phyloP scores from a whole-genome alignment of 108 stramenopile genomes.

The Nitzschia sp. region DNA sequence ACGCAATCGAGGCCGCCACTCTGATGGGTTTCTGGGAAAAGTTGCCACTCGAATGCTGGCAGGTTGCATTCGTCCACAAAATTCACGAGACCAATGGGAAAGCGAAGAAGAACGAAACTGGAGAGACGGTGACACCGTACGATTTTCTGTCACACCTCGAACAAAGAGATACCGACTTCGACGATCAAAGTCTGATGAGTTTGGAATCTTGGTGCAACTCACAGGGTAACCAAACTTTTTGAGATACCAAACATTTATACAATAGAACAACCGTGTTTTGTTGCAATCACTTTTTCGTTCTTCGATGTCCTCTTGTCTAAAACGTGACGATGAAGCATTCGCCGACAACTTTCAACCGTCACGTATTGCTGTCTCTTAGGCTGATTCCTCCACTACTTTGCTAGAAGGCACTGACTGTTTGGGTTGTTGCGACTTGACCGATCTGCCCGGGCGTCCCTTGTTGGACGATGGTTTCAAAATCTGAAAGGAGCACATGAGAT shows the following conservation, averaged over 20 bases:
- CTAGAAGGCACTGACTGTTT: no score
- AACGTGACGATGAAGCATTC: no score
- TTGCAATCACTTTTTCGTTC: no score
- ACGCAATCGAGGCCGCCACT: not conserved
- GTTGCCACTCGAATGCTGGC: constrained; percentile 6
- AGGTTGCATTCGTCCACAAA: constrained; percentile 7
- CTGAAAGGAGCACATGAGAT: constrained; percentile 99
- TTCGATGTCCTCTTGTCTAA: no score
- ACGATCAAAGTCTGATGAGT: not conserved
- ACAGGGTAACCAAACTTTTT: not conserved
- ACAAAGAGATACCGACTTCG: not conserved
- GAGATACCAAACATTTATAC: not conserved
- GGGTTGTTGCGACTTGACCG: constrained; percentile 2
- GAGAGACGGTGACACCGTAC: no score
- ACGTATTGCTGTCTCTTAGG: no score
- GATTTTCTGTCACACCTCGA: no score
- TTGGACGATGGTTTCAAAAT: constrained; percentile 99
- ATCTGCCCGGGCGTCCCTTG: constrained; percentile 9
- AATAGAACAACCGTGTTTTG: no score
- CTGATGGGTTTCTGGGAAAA: not conserved
- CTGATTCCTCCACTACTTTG: no score
- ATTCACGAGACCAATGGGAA: not conserved
- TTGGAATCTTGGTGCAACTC: not conserved
- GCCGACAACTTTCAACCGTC: not conserved
- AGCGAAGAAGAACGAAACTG: not conserved